These are phyloP conservation scores for Plantago major DNA, from an alignment of 257 asterid genomes.

Conservation along the genomic window DNA sequence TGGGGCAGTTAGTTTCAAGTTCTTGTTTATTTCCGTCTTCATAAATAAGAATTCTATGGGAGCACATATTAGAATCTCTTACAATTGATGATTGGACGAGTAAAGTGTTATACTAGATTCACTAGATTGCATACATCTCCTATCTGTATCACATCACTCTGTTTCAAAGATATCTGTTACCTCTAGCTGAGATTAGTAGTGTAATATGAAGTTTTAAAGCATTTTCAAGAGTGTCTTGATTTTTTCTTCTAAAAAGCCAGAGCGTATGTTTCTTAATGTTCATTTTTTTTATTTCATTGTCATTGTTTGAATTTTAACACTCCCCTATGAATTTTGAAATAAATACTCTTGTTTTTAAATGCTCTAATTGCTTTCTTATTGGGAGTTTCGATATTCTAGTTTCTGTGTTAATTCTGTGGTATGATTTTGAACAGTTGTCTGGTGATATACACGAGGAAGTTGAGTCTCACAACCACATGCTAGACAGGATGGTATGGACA, in stretches of 20 bases:
- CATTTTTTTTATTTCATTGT: no score
- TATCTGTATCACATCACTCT: background rate
- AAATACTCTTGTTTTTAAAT: background rate
- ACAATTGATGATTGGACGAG: background rate
- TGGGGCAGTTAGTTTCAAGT: background rate
- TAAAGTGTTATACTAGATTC: background rate
- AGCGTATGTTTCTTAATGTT: no score
- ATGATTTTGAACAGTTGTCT: constrained; percentile 51
- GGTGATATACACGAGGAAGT: constrained; percentile 96
- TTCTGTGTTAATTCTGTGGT: constrained; percentile 1
- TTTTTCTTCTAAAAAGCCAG: background rate
- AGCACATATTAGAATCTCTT: background rate
- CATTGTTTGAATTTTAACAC: no score
- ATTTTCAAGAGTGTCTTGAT: background rate
- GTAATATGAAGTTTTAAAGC: background rate
- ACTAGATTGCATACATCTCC: background rate
- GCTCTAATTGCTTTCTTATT: background rate
- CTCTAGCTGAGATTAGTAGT: background rate
- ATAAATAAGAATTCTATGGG: background rate
- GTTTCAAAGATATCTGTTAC: background rate
- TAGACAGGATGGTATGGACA: constrained; percentile 85
- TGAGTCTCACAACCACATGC: constrained; percentile 70
- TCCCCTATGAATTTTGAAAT: background rate
- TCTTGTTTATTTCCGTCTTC: background rate
- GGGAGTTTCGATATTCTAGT: constrained; percentile 2